phyloP scores from a whole-genome alignment of 148 eudicot species.

The Nyssa sinensis region DNA sequence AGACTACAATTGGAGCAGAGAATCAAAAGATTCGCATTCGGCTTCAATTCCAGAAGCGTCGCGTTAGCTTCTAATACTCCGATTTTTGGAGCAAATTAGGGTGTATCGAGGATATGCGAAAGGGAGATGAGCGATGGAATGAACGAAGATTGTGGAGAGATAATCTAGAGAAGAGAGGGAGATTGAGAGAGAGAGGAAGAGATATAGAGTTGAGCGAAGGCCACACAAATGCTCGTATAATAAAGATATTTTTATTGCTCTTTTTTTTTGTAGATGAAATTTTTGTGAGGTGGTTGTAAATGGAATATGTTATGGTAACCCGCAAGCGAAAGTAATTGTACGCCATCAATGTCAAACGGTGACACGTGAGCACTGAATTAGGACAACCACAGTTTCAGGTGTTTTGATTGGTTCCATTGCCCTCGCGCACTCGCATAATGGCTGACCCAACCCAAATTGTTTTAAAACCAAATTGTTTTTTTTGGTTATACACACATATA shows the following conservation, averaged over 20 bases:
- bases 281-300: constrained; percentile 5
- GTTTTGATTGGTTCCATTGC: too few relatives aligned
- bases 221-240: constrained; percentile 37
- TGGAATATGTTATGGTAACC: background rate
- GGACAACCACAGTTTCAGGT: too few relatives aligned
- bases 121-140: constrained; percentile 19
- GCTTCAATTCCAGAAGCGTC: background rate
- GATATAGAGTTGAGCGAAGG: constrained; percentile 29
- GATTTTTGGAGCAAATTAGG: background rate
- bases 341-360: background rate
- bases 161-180: constrained; percentile 45
- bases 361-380: background rate
- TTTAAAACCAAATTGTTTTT: too few relatives aligned
- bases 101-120: constrained; percentile 11
- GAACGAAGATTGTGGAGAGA: constrained; percentile 32
- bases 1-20: background rate
- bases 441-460: too few relatives aligned
- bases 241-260: constrained; percentile 23
- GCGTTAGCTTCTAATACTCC: background rate
- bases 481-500: too few relatives aligned
- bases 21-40: constrained; percentile 12
- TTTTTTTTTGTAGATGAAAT: constrained; percentile 1
- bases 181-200: constrained; percentile 9
- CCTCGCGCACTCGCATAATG: too few relatives aligned
- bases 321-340: background rate